phyloP scores from a whole-genome alignment of 2,329 filamentous ascomycete species.

The Trichoderma koningii region DNA sequence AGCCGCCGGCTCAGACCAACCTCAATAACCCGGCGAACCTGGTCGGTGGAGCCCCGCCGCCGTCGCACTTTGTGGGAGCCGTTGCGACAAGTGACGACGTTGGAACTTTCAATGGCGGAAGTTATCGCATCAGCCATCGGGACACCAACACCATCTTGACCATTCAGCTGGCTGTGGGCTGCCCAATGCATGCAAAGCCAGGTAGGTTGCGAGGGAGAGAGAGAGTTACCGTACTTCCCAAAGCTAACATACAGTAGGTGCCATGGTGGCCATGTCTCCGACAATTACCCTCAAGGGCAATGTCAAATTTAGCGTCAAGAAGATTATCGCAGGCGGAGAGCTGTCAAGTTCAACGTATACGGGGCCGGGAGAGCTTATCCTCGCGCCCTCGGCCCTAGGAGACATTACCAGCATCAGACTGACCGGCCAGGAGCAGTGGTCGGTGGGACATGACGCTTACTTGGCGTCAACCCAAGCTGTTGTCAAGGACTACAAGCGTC shows the following conservation, averaged over 20 bases:
- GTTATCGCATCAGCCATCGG: slow-evolving; percentile 88
- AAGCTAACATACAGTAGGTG: slow-evolving; percentile 52
- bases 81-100: slow-evolving; percentile 74
- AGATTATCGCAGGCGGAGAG: slow-evolving; percentile 80
- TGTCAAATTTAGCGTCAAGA: slow-evolving; percentile 87
- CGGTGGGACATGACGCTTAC: slow-evolving; percentile 82
- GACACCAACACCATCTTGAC: slow-evolving; percentile 90
- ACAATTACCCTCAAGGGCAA: slow-evolving; percentile 80
- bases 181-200: slow-evolving; percentile 78
- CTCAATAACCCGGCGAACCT: slow-evolving; percentile 37
- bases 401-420: slow-evolving; percentile 83
- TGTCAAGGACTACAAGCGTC: slow-evolving; percentile 81
- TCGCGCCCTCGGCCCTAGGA: slow-evolving; percentile 78
- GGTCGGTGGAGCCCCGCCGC: slow-evolving; percentile 45
- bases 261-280: slow-evolving; percentile 94
- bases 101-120: slow-evolving; percentile 96
- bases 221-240: too few relatives aligned
- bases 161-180: slow-evolving; percentile 85
- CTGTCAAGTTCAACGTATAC: slow-evolving; percentile 78
- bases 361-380: slow-evolving; percentile 84
- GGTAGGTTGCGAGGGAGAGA: slow-evolving; percentile 47
- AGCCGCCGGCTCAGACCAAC: slow-evolving; percentile 6
- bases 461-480: slow-evolving; percentile 85
- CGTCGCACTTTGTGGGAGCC: slow-evolving; percentile 62
- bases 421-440: slow-evolving; percentile 74